Evolutionary conservation across 2,329 filamentous ascomycete genomes (phyloP), one percentile per base, ranked within the genome.

Genomic region (Emericellopsis cladophorae): DNA sequence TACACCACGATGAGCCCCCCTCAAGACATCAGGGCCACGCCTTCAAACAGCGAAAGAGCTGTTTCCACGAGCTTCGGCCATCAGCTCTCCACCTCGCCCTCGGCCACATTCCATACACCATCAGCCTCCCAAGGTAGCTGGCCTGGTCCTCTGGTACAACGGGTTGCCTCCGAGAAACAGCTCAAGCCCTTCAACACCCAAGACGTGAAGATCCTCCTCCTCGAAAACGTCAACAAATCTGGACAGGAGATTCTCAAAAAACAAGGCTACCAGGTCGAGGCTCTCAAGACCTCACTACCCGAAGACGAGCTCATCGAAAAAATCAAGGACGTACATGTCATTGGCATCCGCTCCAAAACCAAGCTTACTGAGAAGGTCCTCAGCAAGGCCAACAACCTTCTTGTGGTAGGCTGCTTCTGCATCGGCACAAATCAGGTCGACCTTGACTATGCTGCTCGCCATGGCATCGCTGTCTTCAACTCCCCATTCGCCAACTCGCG

Each of bases 401-500:
- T 96, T 44, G 92, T 95, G 46, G 79, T 96, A 52, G 92, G 92
- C 45, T 98, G 92, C 68, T 98, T 98, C 74, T 98, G 92, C 62
- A 98, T 98, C 54, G 92, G 92, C 49, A 98, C 92, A 43, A 96
- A 94, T 67, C 88, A 94, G 61, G 88, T 95, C 49, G 82, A 94
- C 58, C 77, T 94, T 45, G 75, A 86, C 46, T 90, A 79, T 56
- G 87, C 88, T 24, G 87, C 87, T 37, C 72, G 74, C 50, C 78
- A 84, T 56, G 88, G 92, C 49, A 95, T 96, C 58, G 88, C 89
- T 31, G 92, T 98, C 48, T 98, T 98, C 78, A 98, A 98, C 67
- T 96, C 92, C 36, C 92, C 92, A 2, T 98, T 98, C 65, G 89
- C 85, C 66, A 98, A 98, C 67, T 96, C 90, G 8, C 83, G 92